A percentile compares a stretch with the other conserved stretches of the same genome.
Conservation (phyloP, 768 basidiomycete genomes). For the Mycena rosella region DNA sequence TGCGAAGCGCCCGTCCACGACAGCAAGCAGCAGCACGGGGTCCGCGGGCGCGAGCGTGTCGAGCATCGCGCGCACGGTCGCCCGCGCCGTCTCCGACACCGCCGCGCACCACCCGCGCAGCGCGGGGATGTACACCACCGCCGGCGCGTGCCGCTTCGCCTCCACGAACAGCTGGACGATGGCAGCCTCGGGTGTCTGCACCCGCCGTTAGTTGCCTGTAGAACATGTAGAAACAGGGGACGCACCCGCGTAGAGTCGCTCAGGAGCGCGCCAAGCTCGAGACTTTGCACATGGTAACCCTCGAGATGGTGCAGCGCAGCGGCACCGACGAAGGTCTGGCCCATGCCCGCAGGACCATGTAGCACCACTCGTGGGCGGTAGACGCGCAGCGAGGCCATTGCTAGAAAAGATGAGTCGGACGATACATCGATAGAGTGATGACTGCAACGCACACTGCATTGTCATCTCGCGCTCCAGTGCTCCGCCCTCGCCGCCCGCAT, state of each 20-base stretch:
- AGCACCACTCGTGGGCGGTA: conserved; percentile 91
- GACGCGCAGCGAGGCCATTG: conserved; percentile 91
- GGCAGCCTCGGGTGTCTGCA: conserved; percentile 88
- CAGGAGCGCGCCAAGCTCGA: conserved; percentile 91
- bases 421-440: neutral
- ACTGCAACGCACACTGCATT: conserved; percentile 75
- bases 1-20: conserved; percentile 82
- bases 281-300: conserved; percentile 94
- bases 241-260: conserved; percentile 90
- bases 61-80: conserved; percentile 90
- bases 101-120: conserved; percentile 88
- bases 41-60: conserved; percentile 93
- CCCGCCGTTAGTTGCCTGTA: conserved; percentile 17
- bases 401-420: conserved; percentile 54
- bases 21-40: conserved; percentile 91
- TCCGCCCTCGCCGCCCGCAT: conserved; percentile 78
- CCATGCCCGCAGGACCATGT: conserved; percentile 88
- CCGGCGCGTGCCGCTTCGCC: conserved; percentile 97
- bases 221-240: conserved; percentile 15
- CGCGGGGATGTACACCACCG: conserved; percentile 94
- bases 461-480: conserved; percentile 90
- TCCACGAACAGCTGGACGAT: conserved; percentile 96
- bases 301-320: conserved; percentile 95
- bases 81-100: conserved; percentile 85
- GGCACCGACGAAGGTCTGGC: conserved; percentile 90